Conservation (phyloP, 148 eudicot genomes). For the Spergularia bocconei region DNA sequence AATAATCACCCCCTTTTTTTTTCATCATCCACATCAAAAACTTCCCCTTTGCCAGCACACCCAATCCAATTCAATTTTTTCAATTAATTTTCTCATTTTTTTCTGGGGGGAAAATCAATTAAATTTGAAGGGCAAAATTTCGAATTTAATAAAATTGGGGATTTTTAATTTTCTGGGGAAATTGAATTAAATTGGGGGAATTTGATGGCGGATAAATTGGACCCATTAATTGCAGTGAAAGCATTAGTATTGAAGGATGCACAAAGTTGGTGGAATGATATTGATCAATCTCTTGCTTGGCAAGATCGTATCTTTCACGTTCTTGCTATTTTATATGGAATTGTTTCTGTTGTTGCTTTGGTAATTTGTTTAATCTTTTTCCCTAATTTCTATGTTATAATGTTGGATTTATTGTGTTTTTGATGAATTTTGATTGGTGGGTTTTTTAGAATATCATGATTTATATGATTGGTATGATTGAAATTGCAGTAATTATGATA, state of each 20-base stretch:
- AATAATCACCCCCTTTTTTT: no score
- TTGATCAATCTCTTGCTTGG: slow-evolving; percentile 69
- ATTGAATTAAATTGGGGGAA: no score
- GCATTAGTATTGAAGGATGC: slow-evolving; percentile 46
- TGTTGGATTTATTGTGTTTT: neutral
- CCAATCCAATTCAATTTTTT: neutral
- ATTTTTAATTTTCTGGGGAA: no score
- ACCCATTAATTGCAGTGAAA: slow-evolving; percentile 33
- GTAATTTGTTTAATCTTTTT: slow-evolving; percentile 31
- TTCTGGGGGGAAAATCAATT: neutral
- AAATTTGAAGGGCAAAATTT: slow-evolving; percentile 4
- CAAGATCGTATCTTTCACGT: slow-evolving; percentile 84
- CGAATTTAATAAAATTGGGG: no score
- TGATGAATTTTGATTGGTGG: neutral
- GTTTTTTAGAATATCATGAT: slow-evolving; percentile 3
- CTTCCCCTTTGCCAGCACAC: neutral
- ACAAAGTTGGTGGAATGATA: slow-evolving; percentile 64
- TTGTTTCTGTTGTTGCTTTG: slow-evolving; percentile 74
- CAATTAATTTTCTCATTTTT: neutral
- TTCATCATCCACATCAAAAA: neutral
- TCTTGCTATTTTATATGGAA: slow-evolving; percentile 71
- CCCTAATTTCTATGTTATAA: neutral
- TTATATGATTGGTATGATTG: slow-evolving; percentile 8
- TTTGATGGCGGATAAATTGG: slow-evolving; percentile 39
- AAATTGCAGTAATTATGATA: neutral